These are phyloP conservation scores for Potentilla sterilis DNA, from an alignment of 306 rosid species.

Conservation along the genomic window DNA sequence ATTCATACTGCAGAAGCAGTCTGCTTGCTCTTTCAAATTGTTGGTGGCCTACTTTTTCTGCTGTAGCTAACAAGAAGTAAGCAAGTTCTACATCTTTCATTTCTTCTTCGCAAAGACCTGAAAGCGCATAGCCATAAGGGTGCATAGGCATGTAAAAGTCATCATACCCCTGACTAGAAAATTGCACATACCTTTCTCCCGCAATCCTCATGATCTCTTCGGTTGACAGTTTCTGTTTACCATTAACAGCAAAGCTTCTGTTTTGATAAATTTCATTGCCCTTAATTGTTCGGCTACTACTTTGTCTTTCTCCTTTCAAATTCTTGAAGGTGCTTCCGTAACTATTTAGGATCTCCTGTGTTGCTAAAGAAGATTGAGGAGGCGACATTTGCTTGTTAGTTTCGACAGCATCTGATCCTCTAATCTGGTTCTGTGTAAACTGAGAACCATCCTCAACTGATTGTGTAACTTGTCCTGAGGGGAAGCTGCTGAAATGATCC, in stretches of 20 bases:
- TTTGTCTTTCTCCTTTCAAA: slow-evolving; percentile 26
- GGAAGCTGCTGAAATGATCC: slow-evolving; percentile 33
- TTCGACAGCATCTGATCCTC: slow-evolving; percentile 20
- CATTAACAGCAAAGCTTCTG: background rate
- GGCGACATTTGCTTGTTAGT: slow-evolving; percentile 17
- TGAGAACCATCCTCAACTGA: slow-evolving; percentile 11
- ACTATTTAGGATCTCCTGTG: slow-evolving; percentile 51
- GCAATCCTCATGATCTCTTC: slow-evolving; percentile 68
- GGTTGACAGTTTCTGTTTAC: slow-evolving; percentile 43
- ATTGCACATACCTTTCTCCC: slow-evolving; percentile 66
- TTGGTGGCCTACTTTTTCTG: slow-evolving; percentile 58
- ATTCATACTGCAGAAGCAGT: slow-evolving; percentile 51
- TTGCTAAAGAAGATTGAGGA: slow-evolving; percentile 35
- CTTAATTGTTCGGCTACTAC: background rate
- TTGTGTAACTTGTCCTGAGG: slow-evolving; percentile 17
- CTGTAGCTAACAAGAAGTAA: slow-evolving; percentile 63
- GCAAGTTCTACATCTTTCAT: slow-evolving; percentile 64
- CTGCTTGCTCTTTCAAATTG: slow-evolving; percentile 60
- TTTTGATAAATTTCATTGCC: background rate
- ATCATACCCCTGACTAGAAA: slow-evolving; percentile 44
- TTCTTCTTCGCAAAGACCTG: slow-evolving; percentile 48
- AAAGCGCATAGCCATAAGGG: slow-evolving; percentile 52
- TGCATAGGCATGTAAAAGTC: slow-evolving; percentile 36
- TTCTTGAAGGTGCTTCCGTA: slow-evolving; percentile 46
- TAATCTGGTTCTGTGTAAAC: background rate